These are phyloP conservation scores for Malassezia arunalokei DNA, from an alignment of 1,284 basidiomycete species.

Conservation along the genomic window DNA sequence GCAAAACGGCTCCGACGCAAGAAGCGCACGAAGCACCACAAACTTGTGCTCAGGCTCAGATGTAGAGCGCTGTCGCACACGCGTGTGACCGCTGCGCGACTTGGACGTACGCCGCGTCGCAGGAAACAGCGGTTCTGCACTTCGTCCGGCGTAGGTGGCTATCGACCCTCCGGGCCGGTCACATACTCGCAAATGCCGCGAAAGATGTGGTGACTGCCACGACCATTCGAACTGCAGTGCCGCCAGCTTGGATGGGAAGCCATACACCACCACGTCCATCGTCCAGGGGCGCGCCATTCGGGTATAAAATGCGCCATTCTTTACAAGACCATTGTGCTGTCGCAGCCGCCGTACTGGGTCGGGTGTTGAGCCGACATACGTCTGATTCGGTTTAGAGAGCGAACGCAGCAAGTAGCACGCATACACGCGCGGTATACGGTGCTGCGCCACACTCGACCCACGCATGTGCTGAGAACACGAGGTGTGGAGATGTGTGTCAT, in stretches of 20 bases:
- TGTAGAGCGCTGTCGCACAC: conserved; percentile 1
- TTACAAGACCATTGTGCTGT: conserved; percentile 74
- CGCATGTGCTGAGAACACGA: neutral
- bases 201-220: conserved; percentile 62
- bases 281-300: conserved; percentile 64
- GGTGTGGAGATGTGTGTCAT: too few species aligned
- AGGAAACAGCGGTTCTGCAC: conserved; percentile 22
- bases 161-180: neutral
- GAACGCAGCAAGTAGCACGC: conserved; percentile 71
- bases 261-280: conserved; percentile 77
- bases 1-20: conserved; percentile 38
- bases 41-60: conserved; percentile 29
- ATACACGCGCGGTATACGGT: conserved; percentile 60
- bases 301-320: conserved; percentile 65
- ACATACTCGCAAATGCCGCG: conserved; percentile 44
- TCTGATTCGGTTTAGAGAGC: conserved; percentile 35
- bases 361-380: conserved; percentile 71
- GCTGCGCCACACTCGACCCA: conserved; percentile 6
- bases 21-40: conserved; percentile 37
- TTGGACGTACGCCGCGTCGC: neutral
- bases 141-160: conserved; percentile 1
- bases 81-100: neutral
- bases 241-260: conserved; percentile 71
- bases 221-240: conserved; percentile 78
- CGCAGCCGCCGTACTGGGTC: conserved; percentile 63